These are phyloP conservation scores for Neonectria ditissima DNA, from an alignment of 2,329 filamentous ascomycete genomes.

Conservation along the genomic window DNA sequence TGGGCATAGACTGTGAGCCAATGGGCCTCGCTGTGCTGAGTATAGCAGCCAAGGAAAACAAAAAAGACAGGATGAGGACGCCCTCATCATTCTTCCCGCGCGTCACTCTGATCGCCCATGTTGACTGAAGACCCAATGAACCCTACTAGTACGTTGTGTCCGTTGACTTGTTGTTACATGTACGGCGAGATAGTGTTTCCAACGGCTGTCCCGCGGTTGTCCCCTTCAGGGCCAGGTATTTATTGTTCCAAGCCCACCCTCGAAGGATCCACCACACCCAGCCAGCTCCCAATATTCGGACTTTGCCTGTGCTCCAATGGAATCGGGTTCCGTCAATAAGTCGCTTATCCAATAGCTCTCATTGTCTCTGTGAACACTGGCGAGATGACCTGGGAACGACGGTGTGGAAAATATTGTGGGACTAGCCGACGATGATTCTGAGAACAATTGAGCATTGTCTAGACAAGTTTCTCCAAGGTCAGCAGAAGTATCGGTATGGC, in stretches of 20 bases:
- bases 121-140: background rate
- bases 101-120: background rate
- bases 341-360: background rate
- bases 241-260: background rate
- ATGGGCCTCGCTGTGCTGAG: slow-evolving; percentile 12
- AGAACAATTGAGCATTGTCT: background rate
- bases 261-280: background rate
- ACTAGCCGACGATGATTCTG: background rate
- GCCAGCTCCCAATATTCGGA: background rate
- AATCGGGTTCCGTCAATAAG: background rate
- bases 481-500: background rate
- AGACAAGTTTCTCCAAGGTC: background rate
- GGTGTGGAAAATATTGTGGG: background rate
- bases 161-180: background rate
- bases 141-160: background rate
- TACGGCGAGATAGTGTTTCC: background rate
- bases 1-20: slow-evolving; percentile 23
- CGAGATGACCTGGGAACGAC: slow-evolving; percentile 2
- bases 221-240: background rate
- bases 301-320: background rate
- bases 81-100: slow-evolving; percentile 10
- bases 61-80: slow-evolving; percentile 10
- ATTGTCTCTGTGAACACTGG: background rate
- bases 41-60: slow-evolving; percentile 14
- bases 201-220: background rate